Conservation (phyloP, 768 basidiomycete genomes). For the Hemileccinum rubropunctum region DNA sequence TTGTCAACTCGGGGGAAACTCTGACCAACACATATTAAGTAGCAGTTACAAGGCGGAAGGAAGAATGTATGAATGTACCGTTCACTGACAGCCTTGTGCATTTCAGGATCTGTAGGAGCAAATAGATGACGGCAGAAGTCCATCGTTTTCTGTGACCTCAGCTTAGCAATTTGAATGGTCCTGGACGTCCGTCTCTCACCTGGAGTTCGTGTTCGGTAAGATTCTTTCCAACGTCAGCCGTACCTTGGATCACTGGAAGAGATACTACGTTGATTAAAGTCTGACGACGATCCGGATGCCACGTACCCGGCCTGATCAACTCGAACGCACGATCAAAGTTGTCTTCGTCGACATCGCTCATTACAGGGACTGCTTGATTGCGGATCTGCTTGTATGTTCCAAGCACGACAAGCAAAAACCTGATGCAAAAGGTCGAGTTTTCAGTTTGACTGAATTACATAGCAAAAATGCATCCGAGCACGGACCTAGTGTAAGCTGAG, state of each 20-base stretch:
- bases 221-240: constrained; percentile 3
- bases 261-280: background rate
- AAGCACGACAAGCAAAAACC: constrained; percentile 26
- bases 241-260: constrained; percentile 6
- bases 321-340: constrained; percentile 48
- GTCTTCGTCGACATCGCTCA: constrained; percentile 64
- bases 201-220: constrained; percentile 9
- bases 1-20: background rate
- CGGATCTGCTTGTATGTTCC: constrained; percentile 74
- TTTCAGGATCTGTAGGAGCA: constrained; percentile 3
- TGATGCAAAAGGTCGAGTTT: background rate
- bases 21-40: background rate
- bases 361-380: constrained; percentile 51
- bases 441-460: background rate
- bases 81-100: background rate
- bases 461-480: background rate
- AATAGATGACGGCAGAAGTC: constrained; percentile 6
- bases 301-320: constrained; percentile 9
- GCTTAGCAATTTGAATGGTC: background rate
- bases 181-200: background rate
- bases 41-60: background rate
- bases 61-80: background rate
- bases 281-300: background rate
- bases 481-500: constrained; percentile 1
- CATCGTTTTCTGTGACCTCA: constrained; percentile 7